phyloP scores from a whole-genome alignment of 768 basidiomycete genomes.

The Rhodotorula toruloides region DNA sequence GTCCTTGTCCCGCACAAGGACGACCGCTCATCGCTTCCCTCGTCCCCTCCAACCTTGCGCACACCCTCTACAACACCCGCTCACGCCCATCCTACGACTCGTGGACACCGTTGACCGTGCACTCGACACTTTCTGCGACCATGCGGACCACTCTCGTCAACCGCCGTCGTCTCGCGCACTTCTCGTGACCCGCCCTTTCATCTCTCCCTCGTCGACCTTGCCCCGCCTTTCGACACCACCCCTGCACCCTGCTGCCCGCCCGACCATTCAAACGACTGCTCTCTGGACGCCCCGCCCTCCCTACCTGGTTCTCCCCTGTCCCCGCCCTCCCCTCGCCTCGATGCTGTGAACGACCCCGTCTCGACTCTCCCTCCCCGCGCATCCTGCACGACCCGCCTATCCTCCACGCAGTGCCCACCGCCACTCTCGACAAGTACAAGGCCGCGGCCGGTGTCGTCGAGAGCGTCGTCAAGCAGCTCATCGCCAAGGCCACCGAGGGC shows the following conservation, averaged over 20 bases:
- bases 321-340: too few species aligned
- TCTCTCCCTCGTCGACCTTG: not conserved
- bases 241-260: too few species aligned
- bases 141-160: not conserved
- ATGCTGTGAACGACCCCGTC: not conserved
- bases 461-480: conserved; percentile 74
- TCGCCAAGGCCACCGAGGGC: conserved; percentile 69
- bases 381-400: not conserved
- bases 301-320: not conserved
- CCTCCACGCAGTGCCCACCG: conserved; percentile 29
- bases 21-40: not conserved
- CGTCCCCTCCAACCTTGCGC: not conserved
- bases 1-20: too few species aligned
- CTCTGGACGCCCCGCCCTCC: too few species aligned
- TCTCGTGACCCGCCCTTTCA: conserved; percentile 2
- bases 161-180: too few species aligned
- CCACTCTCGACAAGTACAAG: conserved; percentile 53
- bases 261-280: too few species aligned
- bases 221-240: not conserved
- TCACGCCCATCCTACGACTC: not conserved
- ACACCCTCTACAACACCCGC: not conserved
- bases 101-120: not conserved
- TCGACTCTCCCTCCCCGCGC: not conserved
- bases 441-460: conserved; percentile 87
- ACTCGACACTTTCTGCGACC: not conserved